Conservation (phyloP, 108 stramenopile genomes). For the Nannochloropsis oceanica region DNA sequence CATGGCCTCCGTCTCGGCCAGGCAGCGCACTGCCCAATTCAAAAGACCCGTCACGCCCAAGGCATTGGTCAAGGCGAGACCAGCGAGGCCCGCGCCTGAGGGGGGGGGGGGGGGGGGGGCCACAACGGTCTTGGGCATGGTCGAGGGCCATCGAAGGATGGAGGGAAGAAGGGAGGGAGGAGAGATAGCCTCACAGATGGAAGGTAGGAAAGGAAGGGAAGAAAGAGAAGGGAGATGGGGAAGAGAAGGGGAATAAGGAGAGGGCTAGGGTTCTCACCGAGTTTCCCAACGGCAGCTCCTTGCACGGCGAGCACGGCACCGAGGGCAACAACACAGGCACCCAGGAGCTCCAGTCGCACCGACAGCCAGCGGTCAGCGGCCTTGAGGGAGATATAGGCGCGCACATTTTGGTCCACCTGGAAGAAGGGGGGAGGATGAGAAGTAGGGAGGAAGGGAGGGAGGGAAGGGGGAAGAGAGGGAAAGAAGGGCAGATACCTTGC, state of each 20-base stretch:
- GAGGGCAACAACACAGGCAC: conserved; percentile 23
- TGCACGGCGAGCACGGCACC: conserved; percentile 21
- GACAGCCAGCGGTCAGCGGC: conserved; percentile 35
- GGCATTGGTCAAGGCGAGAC: conserved; percentile 31
- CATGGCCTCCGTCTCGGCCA: conserved; percentile 34
- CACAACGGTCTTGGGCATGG: background rate
- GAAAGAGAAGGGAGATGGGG: background rate
- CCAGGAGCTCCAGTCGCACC: conserved; percentile 29
- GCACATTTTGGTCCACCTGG: conserved; percentile 25
- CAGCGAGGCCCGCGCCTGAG: conserved; percentile 20
- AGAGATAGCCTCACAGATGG: background rate
- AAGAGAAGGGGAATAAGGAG: background rate
- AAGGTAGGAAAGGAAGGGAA: background rate
- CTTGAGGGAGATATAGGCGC: conserved; percentile 26
- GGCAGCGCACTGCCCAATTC: conserved; percentile 36
- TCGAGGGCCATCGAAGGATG: too few species aligned
- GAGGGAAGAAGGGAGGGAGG: too few species aligned
- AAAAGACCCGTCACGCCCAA: conserved; percentile 31
- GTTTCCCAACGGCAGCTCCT: background rate
- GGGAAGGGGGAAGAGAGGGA: background rate
- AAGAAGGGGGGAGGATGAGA: background rate
- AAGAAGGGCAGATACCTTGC: background rate
- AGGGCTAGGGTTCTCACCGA: background rate
- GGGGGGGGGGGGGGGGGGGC: background rate
- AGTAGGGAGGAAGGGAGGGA: background rate